Conservation (phyloP, 2,329 filamentous ascomycete species). For the Daldinia sp. region DNA sequence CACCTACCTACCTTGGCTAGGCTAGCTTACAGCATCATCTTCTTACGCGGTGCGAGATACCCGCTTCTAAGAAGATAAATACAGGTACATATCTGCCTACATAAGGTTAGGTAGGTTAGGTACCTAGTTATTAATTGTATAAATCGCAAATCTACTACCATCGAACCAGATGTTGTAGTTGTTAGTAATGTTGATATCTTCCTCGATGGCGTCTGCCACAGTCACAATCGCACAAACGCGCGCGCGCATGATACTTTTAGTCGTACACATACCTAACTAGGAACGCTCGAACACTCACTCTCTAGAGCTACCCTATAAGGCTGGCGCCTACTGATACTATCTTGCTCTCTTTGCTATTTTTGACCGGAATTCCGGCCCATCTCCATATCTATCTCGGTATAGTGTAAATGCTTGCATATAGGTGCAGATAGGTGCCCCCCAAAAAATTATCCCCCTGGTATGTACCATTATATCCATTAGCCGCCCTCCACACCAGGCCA, state of each 20-base stretch:
- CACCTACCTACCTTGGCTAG: too few species aligned
- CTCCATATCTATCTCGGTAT: conserved; percentile 43
- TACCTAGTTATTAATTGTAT: not conserved
- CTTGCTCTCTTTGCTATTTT: conserved; percentile 50
- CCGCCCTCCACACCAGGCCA: conserved; percentile 52
- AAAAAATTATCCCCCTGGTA: conserved; percentile 32
- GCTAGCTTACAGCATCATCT: not conserved
- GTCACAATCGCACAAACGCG: conserved; percentile 28
- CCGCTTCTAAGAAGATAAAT: not conserved
- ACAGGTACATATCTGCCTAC: too few species aligned
- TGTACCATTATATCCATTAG: conserved; percentile 49
- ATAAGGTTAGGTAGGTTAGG: too few species aligned
- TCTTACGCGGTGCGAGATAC: not conserved
- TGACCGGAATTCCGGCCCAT: conserved; percentile 44
- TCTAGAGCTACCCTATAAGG: conserved; percentile 45
- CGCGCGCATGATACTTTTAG: conserved; percentile 37
- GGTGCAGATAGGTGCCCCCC: conserved; percentile 34
- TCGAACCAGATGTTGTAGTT: not conserved
- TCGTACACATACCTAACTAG: conserved; percentile 4
- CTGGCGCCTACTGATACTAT: conserved; percentile 54
- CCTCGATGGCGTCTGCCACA: conserved; percentile 26
- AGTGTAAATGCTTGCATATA: conserved; percentile 37
- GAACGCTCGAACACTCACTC: conserved; percentile 8
- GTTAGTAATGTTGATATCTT: conserved; percentile 21
- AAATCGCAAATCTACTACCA: not conserved